Percentiles rank a stretch among this genome's conserved stretches.
phyloP scores from a whole-genome alignment of 140 eudicot species.

The Bidens hawaiensis region DNA sequence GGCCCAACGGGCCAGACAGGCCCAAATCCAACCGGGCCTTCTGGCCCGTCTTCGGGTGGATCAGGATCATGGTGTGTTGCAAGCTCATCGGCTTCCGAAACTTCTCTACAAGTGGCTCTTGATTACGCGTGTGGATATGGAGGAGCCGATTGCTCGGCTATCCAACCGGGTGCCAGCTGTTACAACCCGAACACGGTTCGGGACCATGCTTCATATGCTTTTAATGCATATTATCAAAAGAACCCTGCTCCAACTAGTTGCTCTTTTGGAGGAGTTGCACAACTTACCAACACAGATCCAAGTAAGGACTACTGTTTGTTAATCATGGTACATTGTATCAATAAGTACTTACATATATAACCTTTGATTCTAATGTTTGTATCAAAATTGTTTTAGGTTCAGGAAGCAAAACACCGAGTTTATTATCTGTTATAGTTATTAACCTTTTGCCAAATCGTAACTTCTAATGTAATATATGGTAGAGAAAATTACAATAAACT shows the following conservation, averaged over 20 bases:
- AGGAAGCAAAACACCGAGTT: too few relatives aligned
- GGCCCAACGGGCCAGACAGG: constrained; percentile 21
- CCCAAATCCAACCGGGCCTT: constrained; percentile 30
- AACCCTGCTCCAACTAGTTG: constrained; percentile 85
- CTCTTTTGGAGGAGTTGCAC: constrained; percentile 82
- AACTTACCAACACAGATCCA: constrained; percentile 66
- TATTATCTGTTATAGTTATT: too few relatives aligned
- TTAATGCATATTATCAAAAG: constrained; percentile 78
- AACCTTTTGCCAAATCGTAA: too few relatives aligned
- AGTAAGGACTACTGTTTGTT: constrained; percentile 44
- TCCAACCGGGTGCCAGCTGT: constrained; percentile 68
- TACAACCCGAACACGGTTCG: constrained; percentile 71
- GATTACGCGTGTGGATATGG: constrained; percentile 94
- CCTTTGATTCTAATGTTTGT: not conserved
- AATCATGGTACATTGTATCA: not conserved
- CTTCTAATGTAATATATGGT: too few relatives aligned
- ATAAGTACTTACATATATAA: not conserved
- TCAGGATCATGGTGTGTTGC: constrained; percentile 87
- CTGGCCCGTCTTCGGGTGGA: constrained; percentile 48
- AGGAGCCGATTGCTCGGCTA: constrained; percentile 78
- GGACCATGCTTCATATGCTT: constrained; percentile 89
- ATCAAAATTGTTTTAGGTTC: constrained; percentile 38
- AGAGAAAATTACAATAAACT: too few relatives aligned
- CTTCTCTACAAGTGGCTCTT: constrained; percentile 75
- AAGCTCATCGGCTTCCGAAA: constrained; percentile 60